These are phyloP conservation scores for Vitis hybrid DNA, from an alignment of 177 flowering plant genomes.

Conservation along the genomic window DNA sequence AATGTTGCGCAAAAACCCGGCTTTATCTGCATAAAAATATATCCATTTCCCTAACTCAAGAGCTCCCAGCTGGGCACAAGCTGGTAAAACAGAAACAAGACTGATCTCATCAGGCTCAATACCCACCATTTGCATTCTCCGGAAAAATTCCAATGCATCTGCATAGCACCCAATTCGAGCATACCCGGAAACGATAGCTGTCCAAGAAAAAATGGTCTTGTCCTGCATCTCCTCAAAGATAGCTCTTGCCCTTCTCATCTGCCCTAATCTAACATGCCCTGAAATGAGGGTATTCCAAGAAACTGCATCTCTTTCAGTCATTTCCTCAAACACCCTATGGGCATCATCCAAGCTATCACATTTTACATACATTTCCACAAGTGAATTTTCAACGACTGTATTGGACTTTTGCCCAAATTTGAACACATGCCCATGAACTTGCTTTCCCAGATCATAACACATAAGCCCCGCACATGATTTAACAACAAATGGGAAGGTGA, in stretches of 20 bases:
- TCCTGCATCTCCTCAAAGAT: constrained; percentile 62
- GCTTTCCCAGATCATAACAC: constrained; percentile 40
- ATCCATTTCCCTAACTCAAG: constrained; percentile 82
- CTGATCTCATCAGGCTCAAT: constrained; percentile 70
- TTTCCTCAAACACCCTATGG: constrained; percentile 57
- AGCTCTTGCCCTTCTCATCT: constrained; percentile 51
- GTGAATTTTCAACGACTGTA: constrained; percentile 38
- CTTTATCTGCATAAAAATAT: constrained; percentile 51
- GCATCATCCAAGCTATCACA: constrained; percentile 47
- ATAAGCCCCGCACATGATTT: constrained; percentile 55
- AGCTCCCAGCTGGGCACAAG: constrained; percentile 75
- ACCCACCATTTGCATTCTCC: constrained; percentile 59
- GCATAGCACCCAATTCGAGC: constrained; percentile 35
- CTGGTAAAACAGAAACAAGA: constrained; percentile 63
- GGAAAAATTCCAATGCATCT: constrained; percentile 60
- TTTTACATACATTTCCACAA: constrained; percentile 70
- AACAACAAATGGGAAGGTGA: constrained; percentile 66
- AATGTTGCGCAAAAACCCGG: constrained; percentile 41
- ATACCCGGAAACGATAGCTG: constrained; percentile 71
- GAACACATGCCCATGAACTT: constrained; percentile 64
- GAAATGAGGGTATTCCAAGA: constrained; percentile 71
- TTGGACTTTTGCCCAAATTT: constrained; percentile 41
- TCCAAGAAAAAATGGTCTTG: constrained; percentile 74
- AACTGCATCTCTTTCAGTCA: constrained; percentile 58
- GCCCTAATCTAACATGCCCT: constrained; percentile 57